phyloP scores from a whole-genome alignment of 208 protist species.

The Kentomonas sorsogonicus region DNA sequence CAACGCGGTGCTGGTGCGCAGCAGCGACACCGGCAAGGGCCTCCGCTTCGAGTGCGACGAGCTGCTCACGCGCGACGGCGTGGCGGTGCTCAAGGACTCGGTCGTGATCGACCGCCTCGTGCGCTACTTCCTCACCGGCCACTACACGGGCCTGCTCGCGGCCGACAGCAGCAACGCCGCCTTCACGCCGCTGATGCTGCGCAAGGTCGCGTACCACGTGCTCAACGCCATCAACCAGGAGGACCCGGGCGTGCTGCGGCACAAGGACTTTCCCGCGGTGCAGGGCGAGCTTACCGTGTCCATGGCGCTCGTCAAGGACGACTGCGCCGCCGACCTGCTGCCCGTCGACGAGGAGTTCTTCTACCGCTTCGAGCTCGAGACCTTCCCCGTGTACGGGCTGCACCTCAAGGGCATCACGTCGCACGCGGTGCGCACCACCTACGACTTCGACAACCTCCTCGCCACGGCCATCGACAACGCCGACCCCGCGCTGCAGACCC shows the following conservation, averaged over 20 bases:
- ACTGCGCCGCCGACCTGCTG: conserved; percentile 60
- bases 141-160: conserved; percentile 55
- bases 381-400: conserved; percentile 45
- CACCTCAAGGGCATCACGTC: conserved; percentile 38
- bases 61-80: conserved; percentile 43
- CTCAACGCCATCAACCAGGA: conserved; percentile 26
- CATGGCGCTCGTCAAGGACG: conserved; percentile 72
- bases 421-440: conserved; percentile 38
- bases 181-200: conserved; percentile 62
- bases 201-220: conserved; percentile 52
- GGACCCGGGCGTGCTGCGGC: background rate
- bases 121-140: conserved; percentile 42
- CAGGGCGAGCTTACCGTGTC: conserved; percentile 59
- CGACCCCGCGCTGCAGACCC: conserved; percentile 53
- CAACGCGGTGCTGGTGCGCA: conserved; percentile 46
- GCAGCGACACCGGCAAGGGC: conserved; percentile 37
- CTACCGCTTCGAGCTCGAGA: conserved; percentile 57
- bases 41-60: conserved; percentile 69
- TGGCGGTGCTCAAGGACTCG: conserved; percentile 34
- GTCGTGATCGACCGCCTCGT: conserved; percentile 54
- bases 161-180: conserved; percentile 70
- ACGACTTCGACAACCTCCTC: conserved; percentile 66
- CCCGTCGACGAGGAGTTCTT: conserved; percentile 39
- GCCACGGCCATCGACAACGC: conserved; percentile 62
- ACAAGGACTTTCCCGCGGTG: too few relatives aligned